Evolutionary conservation across 1,284 basidiomycete genomes (phyloP).

Genomic region (Irpex sp.): DNA sequence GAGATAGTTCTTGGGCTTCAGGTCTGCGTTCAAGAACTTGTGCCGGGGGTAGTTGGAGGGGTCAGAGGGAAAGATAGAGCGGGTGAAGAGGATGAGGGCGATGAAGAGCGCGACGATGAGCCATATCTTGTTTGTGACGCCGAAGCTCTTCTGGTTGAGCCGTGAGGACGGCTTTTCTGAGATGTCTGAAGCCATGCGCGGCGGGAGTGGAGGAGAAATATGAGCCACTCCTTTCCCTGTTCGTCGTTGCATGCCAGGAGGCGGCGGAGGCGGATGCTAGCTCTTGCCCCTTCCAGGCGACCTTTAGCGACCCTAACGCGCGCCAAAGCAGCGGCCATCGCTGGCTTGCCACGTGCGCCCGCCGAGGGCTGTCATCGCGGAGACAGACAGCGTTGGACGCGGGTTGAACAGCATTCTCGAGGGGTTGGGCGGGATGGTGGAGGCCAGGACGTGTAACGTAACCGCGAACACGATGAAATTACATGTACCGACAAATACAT

Average conservation of each 20-base stretch:
- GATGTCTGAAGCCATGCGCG: constrained; percentile 40
- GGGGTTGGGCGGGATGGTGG: neutral
- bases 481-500: neutral
- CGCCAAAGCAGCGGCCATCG: neutral
- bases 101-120: constrained; percentile 56
- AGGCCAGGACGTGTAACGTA: neutral
- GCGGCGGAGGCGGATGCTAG: constrained; percentile 8
- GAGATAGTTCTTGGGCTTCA: constrained; percentile 69
- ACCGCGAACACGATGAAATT: neutral
- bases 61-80: constrained; percentile 47
- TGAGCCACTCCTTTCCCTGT: constrained; percentile 46
- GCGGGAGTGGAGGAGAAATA: constrained; percentile 46
- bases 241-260: constrained; percentile 53
- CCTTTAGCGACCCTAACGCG: neutral
- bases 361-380: neutral
- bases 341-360: neutral
- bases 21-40: constrained; percentile 44
- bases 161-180: constrained; percentile 45
- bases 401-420: neutral
- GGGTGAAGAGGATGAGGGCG: constrained; percentile 60
- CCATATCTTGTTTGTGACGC: constrained; percentile 72
- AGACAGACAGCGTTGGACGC: neutral
- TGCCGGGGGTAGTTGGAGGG: constrained; percentile 22
- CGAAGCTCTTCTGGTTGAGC: constrained; percentile 52
- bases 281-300: neutral